phyloP scores from a whole-genome alignment of 2,329 filamentous ascomycete genomes.

The Aspergillus sp. region DNA sequence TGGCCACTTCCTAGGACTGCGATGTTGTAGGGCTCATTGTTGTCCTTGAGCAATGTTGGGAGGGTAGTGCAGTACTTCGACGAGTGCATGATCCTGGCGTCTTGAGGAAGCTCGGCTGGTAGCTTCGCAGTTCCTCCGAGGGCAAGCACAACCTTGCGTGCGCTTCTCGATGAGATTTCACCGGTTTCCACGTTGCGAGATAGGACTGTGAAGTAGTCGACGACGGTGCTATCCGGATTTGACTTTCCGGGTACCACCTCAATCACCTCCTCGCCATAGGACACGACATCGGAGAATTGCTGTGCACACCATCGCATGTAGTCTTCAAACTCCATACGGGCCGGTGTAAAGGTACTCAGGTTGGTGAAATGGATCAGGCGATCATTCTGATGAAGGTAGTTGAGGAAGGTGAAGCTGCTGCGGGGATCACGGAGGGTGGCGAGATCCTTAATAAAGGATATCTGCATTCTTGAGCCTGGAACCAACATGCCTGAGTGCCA shows the following conservation, averaged over 20 bases:
- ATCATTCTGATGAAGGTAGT: constrained; percentile 80
- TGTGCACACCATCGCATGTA: constrained; percentile 91
- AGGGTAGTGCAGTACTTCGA: constrained; percentile 69
- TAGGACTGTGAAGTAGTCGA: constrained; percentile 67
- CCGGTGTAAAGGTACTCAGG: constrained; percentile 81
- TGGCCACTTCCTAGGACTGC: constrained; percentile 88
- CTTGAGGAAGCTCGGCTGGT: constrained; percentile 66
- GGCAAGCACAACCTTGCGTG: constrained; percentile 61
- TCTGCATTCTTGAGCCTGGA: constrained; percentile 93
- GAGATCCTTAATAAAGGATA: constrained; percentile 95
- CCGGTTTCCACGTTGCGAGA: constrained; percentile 60
- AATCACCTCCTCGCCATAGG: constrained; percentile 75
- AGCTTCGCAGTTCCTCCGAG: constrained; percentile 69
- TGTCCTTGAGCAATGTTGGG: constrained; percentile 40
- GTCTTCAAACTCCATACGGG: constrained; percentile 87
- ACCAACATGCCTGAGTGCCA: constrained; percentile 98
- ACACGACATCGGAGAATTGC: constrained; percentile 71
- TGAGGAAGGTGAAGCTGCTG: constrained; percentile 91
- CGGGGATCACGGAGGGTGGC: constrained; percentile 84
- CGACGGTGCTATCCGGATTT: constrained; percentile 46
- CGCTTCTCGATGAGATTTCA: constrained; percentile 37
- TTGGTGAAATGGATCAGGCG: constrained; percentile 91
- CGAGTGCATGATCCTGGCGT: constrained; percentile 78
- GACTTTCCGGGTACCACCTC: constrained; percentile 63
- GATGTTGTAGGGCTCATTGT: constrained; percentile 60